Evolutionary conservation across 352 stramenopile genomes (phyloP).

Genomic region (Globisporangium lucens): DNA sequence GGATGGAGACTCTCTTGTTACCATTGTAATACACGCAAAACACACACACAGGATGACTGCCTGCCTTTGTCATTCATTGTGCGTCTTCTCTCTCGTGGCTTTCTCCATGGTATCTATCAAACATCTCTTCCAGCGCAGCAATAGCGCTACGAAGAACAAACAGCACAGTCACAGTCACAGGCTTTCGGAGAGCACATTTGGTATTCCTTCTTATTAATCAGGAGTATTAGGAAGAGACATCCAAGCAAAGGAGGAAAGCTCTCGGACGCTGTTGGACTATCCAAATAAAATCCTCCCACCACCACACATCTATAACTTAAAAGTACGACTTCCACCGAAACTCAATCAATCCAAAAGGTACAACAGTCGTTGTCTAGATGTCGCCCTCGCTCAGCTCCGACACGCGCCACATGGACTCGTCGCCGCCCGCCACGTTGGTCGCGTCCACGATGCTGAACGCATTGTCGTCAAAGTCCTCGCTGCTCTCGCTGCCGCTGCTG

Average conservation of each 20-base stretch:
- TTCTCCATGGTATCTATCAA: neutral
- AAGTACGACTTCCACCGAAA: neutral
- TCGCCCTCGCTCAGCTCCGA: slow-evolving; percentile 45
- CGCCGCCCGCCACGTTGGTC: slow-evolving; percentile 14
- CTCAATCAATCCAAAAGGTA: neutral
- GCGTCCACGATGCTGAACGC: slow-evolving; percentile 23
- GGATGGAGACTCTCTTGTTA: neutral
- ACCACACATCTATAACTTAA: slow-evolving; percentile 14
- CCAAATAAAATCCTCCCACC: neutral
- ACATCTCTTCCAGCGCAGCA: neutral
- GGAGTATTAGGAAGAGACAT: neutral
- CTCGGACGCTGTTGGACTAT: neutral
- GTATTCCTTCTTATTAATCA: neutral
- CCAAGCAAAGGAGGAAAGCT: neutral
- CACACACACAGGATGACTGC: neutral
- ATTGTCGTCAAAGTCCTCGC: slow-evolving; percentile 20
- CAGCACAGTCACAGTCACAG: neutral
- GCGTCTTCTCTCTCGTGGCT: neutral
- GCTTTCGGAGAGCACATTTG: neutral
- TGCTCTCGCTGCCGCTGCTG: slow-evolving; percentile 23
- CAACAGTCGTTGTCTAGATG: slow-evolving; percentile 20
- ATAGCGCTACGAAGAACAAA: neutral
- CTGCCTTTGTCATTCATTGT: neutral
- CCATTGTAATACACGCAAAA: slow-evolving; percentile 7
- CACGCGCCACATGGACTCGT: slow-evolving; percentile 19